Conservation (phyloP, 2,329 filamentous ascomycete genomes). For the Aureobasidium subglaciale region DNA sequence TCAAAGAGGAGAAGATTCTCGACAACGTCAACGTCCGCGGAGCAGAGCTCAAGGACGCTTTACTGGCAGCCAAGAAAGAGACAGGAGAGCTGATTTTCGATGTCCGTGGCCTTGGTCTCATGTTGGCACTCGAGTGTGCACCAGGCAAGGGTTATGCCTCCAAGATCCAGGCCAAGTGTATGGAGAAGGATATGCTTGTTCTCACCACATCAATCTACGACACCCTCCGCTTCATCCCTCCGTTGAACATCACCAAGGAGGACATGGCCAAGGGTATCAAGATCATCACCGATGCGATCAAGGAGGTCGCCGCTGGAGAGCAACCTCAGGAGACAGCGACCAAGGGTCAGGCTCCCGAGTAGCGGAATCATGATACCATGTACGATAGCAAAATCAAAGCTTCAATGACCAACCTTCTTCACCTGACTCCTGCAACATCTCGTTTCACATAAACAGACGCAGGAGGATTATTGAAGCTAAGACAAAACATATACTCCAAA, state of each 20-base stretch:
- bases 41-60: constrained; percentile 23
- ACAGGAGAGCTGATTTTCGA: constrained; percentile 31
- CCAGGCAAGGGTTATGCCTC: constrained; percentile 29
- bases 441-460: no score
- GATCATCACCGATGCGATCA: constrained; percentile 31
- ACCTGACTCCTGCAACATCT: neutral
- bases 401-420: neutral
- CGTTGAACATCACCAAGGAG: constrained; percentile 33
- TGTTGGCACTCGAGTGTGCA: constrained; percentile 33
- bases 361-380: neutral
- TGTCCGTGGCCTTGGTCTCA: constrained; percentile 33
- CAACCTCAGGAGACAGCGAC: constrained; percentile 17
- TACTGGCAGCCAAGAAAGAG: constrained; percentile 21
- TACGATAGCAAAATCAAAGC: neutral
- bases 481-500: no score
- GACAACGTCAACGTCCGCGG: constrained; percentile 31
- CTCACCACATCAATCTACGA: constrained; percentile 36
- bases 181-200: constrained; percentile 33
- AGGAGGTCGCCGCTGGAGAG: constrained; percentile 29
- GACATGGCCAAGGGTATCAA: constrained; percentile 32
- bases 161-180: constrained; percentile 34
- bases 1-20: constrained; percentile 31
- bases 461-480: no score
- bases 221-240: constrained; percentile 34
- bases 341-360: constrained; percentile 20